A percentile compares a stretch with the other conserved stretches of the same genome.
Evolutionary conservation across 1,284 basidiomycete species (phyloP).

Genomic region (Cryptococcus hybrid): DNA sequence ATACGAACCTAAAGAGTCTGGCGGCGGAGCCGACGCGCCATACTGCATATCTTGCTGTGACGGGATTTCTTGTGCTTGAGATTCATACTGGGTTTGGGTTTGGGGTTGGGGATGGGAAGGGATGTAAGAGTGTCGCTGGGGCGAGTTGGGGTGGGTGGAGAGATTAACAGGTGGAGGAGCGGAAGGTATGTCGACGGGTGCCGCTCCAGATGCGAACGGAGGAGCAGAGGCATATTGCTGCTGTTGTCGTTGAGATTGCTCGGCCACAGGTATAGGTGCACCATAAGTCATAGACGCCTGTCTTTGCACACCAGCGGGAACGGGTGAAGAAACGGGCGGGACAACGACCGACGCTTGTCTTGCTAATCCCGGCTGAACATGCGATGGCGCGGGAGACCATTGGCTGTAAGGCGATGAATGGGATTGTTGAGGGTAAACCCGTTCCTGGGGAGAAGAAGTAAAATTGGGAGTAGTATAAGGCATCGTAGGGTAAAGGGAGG

Average conservation of each 20-base stretch:
- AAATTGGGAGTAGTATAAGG: slow-evolving; percentile 16
- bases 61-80: slow-evolving; percentile 18
- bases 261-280: slow-evolving; percentile 12
- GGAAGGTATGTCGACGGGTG: background rate
- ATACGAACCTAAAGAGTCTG: background rate
- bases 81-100: background rate
- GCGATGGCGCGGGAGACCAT: background rate
- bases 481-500: slow-evolving; percentile 20
- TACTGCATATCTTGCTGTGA: background rate
- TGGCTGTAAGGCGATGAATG: background rate
- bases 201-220: background rate
- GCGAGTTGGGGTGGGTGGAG: slow-evolving; percentile 26
- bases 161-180: slow-evolving; percentile 27
- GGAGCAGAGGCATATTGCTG: slow-evolving; percentile 12
- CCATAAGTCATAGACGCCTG: slow-evolving; percentile 20
- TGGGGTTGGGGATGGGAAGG: slow-evolving; percentile 1
- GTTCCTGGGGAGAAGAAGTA: slow-evolving; percentile 6
- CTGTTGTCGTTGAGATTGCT: background rate
- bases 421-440: slow-evolving; percentile 21
- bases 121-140: slow-evolving; percentile 2
- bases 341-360: slow-evolving; percentile 10
- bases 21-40: background rate
- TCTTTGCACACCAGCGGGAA: slow-evolving; percentile 11
- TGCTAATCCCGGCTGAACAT: slow-evolving; percentile 14
- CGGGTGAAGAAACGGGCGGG: slow-evolving; percentile 5